Conservation (phyloP, 75 land plant species). For the Isoetes taiwanensis region DNA sequence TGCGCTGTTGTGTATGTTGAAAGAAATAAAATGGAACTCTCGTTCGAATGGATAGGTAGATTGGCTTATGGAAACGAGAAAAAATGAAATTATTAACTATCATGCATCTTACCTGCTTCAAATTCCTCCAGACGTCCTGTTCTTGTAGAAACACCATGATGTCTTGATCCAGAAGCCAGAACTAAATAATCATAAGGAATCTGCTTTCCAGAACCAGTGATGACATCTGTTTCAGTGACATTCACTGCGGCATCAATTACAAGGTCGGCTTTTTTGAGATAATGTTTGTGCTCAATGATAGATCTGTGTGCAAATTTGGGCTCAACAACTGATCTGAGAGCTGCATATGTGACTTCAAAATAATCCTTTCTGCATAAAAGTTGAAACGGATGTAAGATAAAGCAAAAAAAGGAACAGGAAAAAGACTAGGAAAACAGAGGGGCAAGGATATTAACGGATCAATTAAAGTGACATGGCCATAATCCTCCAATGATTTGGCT, state of each 20-base stretch:
- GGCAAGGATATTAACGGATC: too few relatives aligned
- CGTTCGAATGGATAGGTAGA: too few relatives aligned
- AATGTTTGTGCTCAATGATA: conserved; percentile 45
- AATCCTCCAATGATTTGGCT: conserved; percentile 21
- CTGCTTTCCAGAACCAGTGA: conserved; percentile 35
- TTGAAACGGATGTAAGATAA: too few relatives aligned
- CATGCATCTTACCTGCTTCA: conserved; percentile 25
- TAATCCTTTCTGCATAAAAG: conserved; percentile 55
- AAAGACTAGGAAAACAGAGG: too few relatives aligned
- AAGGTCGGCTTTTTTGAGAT: conserved; percentile 36
- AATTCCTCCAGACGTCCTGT: conserved; percentile 34
- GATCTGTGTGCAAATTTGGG: conserved; percentile 60
- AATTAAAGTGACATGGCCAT: conserved; percentile 37
- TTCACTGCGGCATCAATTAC: conserved; percentile 27
- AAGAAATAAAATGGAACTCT: too few relatives aligned
- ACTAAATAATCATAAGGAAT: conserved; percentile 64
- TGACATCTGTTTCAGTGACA: conserved; percentile 35
- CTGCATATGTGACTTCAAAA: conserved; percentile 61
- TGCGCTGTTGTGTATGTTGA: neutral
- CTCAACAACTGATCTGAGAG: conserved; percentile 60
- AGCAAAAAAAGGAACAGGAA: neutral
- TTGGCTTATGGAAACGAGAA: neutral
- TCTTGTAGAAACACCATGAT: conserved; percentile 29
- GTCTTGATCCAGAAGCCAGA: conserved; percentile 48
- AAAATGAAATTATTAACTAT: neutral